Evolutionary conservation across 306 rosid species (phyloP), one percentile per base, ranked within the genome.

Genomic region (Corylus heterophylla): DNA sequence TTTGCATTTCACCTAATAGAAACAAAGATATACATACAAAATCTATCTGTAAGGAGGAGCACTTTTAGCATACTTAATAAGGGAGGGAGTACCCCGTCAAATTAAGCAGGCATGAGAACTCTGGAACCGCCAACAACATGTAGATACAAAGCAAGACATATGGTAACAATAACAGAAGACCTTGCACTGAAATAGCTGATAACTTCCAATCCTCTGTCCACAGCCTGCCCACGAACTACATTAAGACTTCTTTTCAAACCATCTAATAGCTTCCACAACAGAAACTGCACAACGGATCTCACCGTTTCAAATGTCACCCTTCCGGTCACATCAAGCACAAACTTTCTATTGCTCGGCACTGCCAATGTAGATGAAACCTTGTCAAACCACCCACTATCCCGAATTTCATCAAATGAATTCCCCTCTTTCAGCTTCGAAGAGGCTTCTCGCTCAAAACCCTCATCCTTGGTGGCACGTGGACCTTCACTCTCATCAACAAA

Each of bases 251-350:
- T 89, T 58, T 87, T 95, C 56, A 89, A 81, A 20, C 91, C 89
- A 31, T 91, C 96, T 29, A 90, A 66, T 12, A 91, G 78, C 83
- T 88, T 86, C 89, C 84, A 86, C 48, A 89, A n/a, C 77, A 91
- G 54, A 45, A 90, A 87, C 59, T 83, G 96, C 85, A 88, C 83
- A 62, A 95, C 76, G 8, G 97, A 93, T 81, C 94, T 87, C 8
- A 87, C 73, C 2, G 97, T 86, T 74, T 93, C 94, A 18, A 91
- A 84, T 22, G 98, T 93, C 73, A 91, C 96, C 78, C 98, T 89
- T 74, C 99, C 97, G 0, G 98, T 90, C 71, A 95, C 88, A 56
- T 95, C 99, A 62, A 93, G 81, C 89, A 93, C 85, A 13, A 95
- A 91, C 83, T 82, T 91, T 49, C 85, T 74, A 75, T 95, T 93